A percentile compares a stretch with the other conserved stretches of the same genome.
Evolutionary conservation across 2,329 filamentous ascomycete species (phyloP).

Genomic region (Lasiodiplodia sp.): DNA sequence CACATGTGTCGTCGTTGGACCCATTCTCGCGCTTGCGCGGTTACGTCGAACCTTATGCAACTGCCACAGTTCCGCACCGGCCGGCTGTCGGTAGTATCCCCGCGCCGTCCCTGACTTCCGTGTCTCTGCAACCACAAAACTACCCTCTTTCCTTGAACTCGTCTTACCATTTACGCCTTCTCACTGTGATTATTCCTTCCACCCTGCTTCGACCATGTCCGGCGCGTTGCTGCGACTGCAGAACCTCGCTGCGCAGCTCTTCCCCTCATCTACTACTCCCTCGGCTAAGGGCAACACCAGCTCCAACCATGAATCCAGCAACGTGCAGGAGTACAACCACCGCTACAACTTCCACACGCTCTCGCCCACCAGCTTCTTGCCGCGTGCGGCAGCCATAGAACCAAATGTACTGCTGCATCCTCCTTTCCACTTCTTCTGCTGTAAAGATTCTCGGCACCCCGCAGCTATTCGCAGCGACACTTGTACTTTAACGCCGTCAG

Average conservation of each 20-base stretch:
- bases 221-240: constrained; percentile 39
- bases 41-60: constrained; percentile 1
- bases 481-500: not conserved
- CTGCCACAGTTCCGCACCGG: constrained; percentile 5
- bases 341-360: constrained; percentile 75
- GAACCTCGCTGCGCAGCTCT: constrained; percentile 48
- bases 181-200: not conserved
- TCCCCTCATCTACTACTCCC: constrained; percentile 36
- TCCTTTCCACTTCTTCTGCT: not conserved
- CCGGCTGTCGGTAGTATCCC: constrained; percentile 7
- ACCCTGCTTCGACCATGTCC: not conserved
- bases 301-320: constrained; percentile 41
- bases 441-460: not conserved
- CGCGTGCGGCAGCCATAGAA: constrained; percentile 86
- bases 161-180: not conserved
- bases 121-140: constrained; percentile 5
- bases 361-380: constrained; percentile 86
- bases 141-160: constrained; percentile 3
- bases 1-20: constrained; percentile 17
- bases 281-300: constrained; percentile 44
- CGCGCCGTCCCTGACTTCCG: constrained; percentile 14
- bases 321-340: constrained; percentile 52
- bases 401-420: constrained; percentile 65
- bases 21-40: constrained; percentile 11
- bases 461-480: not conserved